Evolutionary conservation across 2,329 filamentous ascomycete species (phyloP).

Genomic region (Fusarium liriodendri): DNA sequence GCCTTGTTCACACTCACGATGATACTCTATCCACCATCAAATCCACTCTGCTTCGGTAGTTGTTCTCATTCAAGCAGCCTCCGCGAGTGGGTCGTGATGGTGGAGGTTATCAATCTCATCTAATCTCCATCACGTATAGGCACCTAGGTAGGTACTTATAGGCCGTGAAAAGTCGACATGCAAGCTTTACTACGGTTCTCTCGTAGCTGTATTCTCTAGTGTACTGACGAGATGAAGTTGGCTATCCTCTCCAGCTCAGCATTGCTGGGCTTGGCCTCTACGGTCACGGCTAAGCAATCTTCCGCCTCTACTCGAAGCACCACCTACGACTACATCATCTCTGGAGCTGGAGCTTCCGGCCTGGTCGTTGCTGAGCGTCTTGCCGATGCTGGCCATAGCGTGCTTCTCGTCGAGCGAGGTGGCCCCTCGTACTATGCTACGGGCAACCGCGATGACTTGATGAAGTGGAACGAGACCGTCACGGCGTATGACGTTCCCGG

Average conservation of each 20-base stretch:
- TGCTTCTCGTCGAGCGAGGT: constrained; percentile 70
- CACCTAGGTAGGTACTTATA: not conserved
- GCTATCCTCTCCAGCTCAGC: constrained; percentile 11
- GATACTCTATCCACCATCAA: constrained; percentile 22
- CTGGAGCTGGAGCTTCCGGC: constrained; percentile 38
- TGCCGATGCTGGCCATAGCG: constrained; percentile 71
- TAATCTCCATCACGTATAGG: constrained; percentile 26
- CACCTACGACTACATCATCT: constrained; percentile 38
- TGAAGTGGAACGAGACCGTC: constrained; percentile 70
- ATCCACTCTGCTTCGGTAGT: constrained; percentile 25
- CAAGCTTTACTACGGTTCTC: not conserved
- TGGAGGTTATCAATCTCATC: constrained; percentile 38
- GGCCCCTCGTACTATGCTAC: constrained; percentile 71
- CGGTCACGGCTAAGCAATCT: constrained; percentile 10
- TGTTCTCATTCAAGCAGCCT: constrained; percentile 10
- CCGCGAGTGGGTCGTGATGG: constrained; percentile 5
- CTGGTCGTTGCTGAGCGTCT: constrained; percentile 54
- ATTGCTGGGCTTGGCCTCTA: constrained; percentile 23
- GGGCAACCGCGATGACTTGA: constrained; percentile 67
- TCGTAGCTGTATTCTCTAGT: not conserved
- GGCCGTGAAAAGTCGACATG: not conserved
- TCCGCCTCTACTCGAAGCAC: constrained; percentile 15
- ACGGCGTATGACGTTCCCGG: constrained; percentile 78
- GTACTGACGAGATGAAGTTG: constrained; percentile 23
- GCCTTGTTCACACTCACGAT: not conserved